Evolutionary conservation across 1,139 yeast genomes (phyloP).

Genomic region (Geotrichum bryndzae): DNA sequence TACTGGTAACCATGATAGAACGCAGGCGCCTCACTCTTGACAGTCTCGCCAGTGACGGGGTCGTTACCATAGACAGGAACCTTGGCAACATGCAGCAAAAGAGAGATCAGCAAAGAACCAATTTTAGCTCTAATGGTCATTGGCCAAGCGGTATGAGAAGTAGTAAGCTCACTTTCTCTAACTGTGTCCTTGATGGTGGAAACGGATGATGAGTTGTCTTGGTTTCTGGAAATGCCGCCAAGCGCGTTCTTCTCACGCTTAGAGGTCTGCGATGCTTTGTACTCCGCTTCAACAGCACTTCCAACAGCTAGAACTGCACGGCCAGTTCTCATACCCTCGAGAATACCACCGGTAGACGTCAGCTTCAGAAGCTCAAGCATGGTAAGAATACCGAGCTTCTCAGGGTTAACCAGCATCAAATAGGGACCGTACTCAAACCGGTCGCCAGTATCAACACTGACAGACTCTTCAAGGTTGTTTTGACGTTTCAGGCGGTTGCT

Average conservation of each 20-base stretch:
- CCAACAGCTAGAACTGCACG: conserved; percentile 79
- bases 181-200: conserved; percentile 22
- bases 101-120: conserved; percentile 73
- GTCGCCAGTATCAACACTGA: conserved; percentile 37
- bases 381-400: conserved; percentile 76
- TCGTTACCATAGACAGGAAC: conserved; percentile 72
- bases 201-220: conserved; percentile 12
- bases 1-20: conserved; percentile 84
- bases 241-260: conserved; percentile 47
- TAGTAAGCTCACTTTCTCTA: conserved; percentile 28
- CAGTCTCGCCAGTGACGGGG: conserved; percentile 63
- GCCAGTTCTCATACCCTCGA: conserved; percentile 83
- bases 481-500: conserved; percentile 3
- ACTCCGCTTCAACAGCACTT: conserved; percentile 77
- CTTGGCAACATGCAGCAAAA: conserved; percentile 74
- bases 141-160: conserved; percentile 51
- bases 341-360: conserved; percentile 67
- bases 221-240: conserved; percentile 22
- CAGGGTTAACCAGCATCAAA: conserved; percentile 62
- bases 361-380: conserved; percentile 74
- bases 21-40: conserved; percentile 78
- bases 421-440: conserved; percentile 75
- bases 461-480: conserved; percentile 19
- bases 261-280: conserved; percentile 52
- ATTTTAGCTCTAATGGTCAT: conserved; percentile 65